Evolutionary conservation across 768 basidiomycete genomes (phyloP).

Genomic region (Phylloporus arenicola): DNA sequence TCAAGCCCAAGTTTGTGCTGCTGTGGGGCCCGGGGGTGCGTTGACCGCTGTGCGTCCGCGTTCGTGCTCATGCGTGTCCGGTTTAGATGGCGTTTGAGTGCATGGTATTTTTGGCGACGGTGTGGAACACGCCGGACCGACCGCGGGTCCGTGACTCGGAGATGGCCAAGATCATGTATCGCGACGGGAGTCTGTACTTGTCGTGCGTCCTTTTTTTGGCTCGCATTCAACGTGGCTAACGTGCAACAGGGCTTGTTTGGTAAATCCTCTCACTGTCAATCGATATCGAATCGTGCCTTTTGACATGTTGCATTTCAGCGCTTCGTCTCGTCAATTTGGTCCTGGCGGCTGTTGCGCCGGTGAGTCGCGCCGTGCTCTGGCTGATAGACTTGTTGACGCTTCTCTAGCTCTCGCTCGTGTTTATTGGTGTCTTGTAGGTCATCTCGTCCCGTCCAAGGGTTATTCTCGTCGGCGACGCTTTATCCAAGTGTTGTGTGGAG

Average conservation of each 20-base stretch:
- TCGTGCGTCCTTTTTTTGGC: constrained; percentile 14
- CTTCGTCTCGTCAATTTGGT: background rate
- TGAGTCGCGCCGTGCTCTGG: background rate
- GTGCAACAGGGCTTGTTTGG: constrained; percentile 21
- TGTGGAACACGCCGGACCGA: constrained; percentile 28
- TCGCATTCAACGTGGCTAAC: background rate
- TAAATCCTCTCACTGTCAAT: constrained; percentile 2
- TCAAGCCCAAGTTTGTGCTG: constrained; percentile 18
- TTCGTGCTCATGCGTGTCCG: background rate
- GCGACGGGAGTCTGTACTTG: constrained; percentile 26
- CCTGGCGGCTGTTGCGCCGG: background rate
- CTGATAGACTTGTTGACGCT: background rate
- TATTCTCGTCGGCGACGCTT: background rate
- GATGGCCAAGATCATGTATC: constrained; percentile 25
- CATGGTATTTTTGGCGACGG: constrained; percentile 25
- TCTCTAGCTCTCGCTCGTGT: constrained; percentile 14
- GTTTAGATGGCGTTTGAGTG: constrained; percentile 27
- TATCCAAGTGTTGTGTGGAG: constrained; percentile 34
- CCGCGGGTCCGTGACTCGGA: constrained; percentile 13
- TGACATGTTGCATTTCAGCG: background rate
- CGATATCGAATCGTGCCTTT: background rate
- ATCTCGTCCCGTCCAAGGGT: background rate
- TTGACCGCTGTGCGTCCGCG: background rate
- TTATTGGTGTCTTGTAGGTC: constrained; percentile 21
- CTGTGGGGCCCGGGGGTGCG: constrained; percentile 30